Base-by-base conservation (phyloP, 1,284 basidiomycete genomes). In the Xerocomus nothofagi region DNA sequence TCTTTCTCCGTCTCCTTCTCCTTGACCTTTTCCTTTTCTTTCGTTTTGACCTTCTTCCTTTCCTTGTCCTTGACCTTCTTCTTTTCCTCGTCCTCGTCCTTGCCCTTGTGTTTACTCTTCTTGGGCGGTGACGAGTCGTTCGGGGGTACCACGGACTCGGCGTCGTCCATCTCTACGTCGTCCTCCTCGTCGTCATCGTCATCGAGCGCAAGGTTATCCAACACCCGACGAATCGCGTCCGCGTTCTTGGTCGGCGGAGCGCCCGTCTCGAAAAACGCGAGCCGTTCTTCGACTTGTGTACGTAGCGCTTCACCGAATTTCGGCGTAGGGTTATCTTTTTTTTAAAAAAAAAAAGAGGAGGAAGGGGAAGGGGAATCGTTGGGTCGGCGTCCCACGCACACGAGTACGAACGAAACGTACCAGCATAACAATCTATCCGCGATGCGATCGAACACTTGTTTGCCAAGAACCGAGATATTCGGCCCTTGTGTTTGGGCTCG, bases 381-480 rank as follows among this genome's bases (percentile, higher is more conserved):
- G n/a, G n/a, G n/a, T n/a, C n/a, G n/a, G n/a, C n/a, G n/a, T n/a
- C n/a, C n/a, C n/a, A n/a, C n/a, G n/a, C n/a, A n/a, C n/a, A n/a
- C n/a, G n/a, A n/a, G n/a, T n/a, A n/a, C n/a, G n/a, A n/a, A 21
- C 3, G 5, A 10, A 2, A 66, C 77, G 44, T 61, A 88, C 91
- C 92, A 5, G 88, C 81, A 71, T 94, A 99, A 73, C 97, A 98
- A 73, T 99, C 97, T 74, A 99, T 99, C 53, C 97, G 80, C 40
- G 92, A 91, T 7, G 97, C 97, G 65, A 99, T 99, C 50, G 93
- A 96, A 70, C 94, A 97, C 75, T 99, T 99, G 82, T 99, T 99
- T 43, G 96, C 97, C 30, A 99, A 79, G 82, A 97, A 98, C 34
- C 95, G 87, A 11, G 94, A 97, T 71, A 98, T 98, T 53, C 97